A percentile compares a stretch with the other conserved stretches of the same genome.
These are phyloP conservation scores for Aegle marmelos DNA, from an alignment of 345 rosid genomes.

Conservation along the genomic window DNA sequence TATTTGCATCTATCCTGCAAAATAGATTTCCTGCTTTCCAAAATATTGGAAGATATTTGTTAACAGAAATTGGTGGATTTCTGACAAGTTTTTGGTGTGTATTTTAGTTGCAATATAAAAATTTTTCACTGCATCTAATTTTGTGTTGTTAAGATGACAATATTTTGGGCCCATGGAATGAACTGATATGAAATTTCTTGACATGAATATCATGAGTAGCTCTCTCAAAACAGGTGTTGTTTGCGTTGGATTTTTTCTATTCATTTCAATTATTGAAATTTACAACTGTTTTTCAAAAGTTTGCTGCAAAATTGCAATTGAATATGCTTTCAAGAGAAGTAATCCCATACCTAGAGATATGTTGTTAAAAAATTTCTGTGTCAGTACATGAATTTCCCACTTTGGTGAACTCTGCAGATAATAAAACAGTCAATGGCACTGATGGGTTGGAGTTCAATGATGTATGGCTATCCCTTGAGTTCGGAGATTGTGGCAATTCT, in stretches of 20 bases:
- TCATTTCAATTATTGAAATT: not conserved
- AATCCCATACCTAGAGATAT: not conserved
- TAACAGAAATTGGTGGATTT: not conserved
- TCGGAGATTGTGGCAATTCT: conserved; percentile 40
- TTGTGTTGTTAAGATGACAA: not conserved
- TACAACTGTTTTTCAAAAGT: not conserved
- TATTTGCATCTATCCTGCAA: not conserved
- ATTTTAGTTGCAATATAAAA: not conserved
- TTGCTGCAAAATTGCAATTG: not conserved
- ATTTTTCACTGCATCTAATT: not conserved
- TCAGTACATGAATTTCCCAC: not conserved
- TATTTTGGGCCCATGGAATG: not conserved
- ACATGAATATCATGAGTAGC: not conserved
- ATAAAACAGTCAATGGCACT: conserved; percentile 28
- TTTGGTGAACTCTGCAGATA: conserved; percentile 34
- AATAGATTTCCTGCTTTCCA: conserved; percentile 1
- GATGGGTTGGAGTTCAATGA: conserved; percentile 41
- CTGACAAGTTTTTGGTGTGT: not conserved
- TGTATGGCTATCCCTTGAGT: conserved; percentile 42
- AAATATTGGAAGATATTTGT: not conserved
- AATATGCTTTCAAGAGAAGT: not conserved
- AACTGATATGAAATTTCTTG: conserved; percentile 1
- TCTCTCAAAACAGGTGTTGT: not conserved
- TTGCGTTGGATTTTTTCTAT: not conserved
- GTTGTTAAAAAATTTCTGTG: not conserved